Conservation (phyloP, 306 rosid genomes). For the Acmispon strigosus region DNA sequence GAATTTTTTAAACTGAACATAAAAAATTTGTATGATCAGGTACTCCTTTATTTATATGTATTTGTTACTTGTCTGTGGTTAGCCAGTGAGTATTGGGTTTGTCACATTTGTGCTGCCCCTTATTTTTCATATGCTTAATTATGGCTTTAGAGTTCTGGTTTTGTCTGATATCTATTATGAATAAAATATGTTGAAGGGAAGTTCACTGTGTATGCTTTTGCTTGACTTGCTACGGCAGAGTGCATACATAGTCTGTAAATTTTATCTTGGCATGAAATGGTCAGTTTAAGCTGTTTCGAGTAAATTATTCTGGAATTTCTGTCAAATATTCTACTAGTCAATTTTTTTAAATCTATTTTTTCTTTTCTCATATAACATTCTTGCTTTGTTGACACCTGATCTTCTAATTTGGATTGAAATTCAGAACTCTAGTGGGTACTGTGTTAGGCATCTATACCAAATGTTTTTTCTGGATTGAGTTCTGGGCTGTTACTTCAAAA, state of each 20-base stretch:
- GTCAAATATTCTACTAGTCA: not conserved
- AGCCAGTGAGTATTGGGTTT: not conserved
- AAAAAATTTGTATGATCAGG: constrained; percentile 56
- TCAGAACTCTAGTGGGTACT: not conserved
- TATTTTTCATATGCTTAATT: not conserved
- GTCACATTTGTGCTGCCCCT: not conserved
- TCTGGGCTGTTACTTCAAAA: not conserved
- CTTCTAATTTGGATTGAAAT: not conserved
- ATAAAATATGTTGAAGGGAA: not conserved
- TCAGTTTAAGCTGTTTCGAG: not conserved
- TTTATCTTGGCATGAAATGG: not conserved
- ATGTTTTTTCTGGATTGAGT: not conserved
- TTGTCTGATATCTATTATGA: not conserved
- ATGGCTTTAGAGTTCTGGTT: not conserved
- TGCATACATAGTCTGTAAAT: not conserved
- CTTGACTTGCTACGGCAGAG: not conserved
- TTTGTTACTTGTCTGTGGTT: not conserved
- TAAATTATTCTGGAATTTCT: not conserved
- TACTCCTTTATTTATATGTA: constrained; percentile 13
- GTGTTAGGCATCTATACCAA: not conserved
- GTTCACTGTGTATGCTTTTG: not conserved
- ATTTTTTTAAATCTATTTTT: not conserved
- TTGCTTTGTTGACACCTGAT: not conserved
- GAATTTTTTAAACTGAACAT: constrained; percentile 19
- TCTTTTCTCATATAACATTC: not conserved